Evolutionary conservation across 2,329 filamentous ascomycete genomes (phyloP).

Genomic region (Clonostachys rhizophaga): DNA sequence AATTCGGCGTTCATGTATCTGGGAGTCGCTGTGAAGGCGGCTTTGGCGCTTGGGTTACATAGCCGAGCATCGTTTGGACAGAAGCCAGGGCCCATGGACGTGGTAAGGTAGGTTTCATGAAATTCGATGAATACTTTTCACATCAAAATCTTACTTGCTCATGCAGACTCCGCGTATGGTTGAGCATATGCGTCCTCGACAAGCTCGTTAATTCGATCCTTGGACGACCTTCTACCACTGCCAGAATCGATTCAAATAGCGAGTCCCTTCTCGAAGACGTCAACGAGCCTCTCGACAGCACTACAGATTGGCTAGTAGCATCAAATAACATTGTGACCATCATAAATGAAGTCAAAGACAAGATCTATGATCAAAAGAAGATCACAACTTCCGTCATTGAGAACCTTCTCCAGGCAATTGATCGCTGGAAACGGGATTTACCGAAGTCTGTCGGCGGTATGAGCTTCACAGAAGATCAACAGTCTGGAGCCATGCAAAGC

Average conservation of each 20-base stretch:
- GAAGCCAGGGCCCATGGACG: conserved; percentile 7
- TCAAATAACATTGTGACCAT: conserved; percentile 35
- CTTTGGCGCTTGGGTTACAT: conserved; percentile 52
- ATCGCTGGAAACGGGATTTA: conserved; percentile 37
- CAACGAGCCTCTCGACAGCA: conserved; percentile 10
- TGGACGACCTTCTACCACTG: conserved; percentile 27
- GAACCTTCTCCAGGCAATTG: conserved; percentile 31
- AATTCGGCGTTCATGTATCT: conserved; percentile 62
- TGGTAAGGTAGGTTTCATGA: conserved; percentile 11
- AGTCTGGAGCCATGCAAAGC: conserved; percentile 10
- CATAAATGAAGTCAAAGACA: conserved; percentile 31
- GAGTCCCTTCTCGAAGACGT: conserved; percentile 13
- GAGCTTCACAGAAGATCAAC: conserved; percentile 2
- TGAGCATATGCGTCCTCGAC: conserved; percentile 30
- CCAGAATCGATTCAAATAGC: conserved; percentile 17
- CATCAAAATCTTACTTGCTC: not conserved
- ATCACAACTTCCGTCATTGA: conserved; percentile 35
- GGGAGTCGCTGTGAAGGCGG: conserved; percentile 52
- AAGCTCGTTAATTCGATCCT: conserved; percentile 30
- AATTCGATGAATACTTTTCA: no score
- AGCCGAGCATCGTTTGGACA: conserved; percentile 20
- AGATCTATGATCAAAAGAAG: conserved; percentile 23
- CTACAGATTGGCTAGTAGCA: conserved; percentile 24
- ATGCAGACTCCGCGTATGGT: conserved; percentile 24
- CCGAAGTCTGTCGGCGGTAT: conserved; percentile 22